phyloP scores from a whole-genome alignment of 345 rosid species.

The Tarenaya hassleriana region DNA sequence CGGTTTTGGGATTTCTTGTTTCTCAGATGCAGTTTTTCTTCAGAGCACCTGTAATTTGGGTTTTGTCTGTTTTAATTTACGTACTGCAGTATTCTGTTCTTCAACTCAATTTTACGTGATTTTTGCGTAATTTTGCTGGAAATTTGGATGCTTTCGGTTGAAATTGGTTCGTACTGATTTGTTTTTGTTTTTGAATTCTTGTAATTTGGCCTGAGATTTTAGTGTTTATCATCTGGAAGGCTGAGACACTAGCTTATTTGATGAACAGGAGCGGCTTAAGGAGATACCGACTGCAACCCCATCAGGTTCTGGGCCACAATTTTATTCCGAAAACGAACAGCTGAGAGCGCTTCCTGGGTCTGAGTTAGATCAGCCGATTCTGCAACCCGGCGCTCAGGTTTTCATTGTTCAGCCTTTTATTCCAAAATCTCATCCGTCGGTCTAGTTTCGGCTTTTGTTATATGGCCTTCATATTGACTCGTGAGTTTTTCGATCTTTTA shows the following conservation, averaged over 20 bases:
- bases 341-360: slow-evolving; percentile 73
- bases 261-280: slow-evolving; percentile 68
- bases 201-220: background rate
- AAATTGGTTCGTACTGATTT: background rate
- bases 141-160: background rate
- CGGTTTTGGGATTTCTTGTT: background rate
- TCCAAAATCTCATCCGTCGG: background rate
- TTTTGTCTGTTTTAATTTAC: background rate
- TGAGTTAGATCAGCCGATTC: slow-evolving; percentile 58
- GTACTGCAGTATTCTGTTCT: background rate
- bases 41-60: slow-evolving; percentile 2
- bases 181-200: background rate
- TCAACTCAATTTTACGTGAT: background rate
- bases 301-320: slow-evolving; percentile 40
- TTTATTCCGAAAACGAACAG: slow-evolving; percentile 43
- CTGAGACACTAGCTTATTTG: background rate
- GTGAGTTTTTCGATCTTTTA: background rate
- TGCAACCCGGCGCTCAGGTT: slow-evolving; percentile 68
- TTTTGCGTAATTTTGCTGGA: background rate
- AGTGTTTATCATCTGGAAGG: slow-evolving; percentile 9
- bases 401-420: background rate
- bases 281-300: slow-evolving; percentile 65
- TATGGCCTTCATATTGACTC: slow-evolving; percentile 7
- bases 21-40: background rate
- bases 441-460: slow-evolving; percentile 1